Conservation (phyloP, 139 green algal species). For the Chlorella sp. region DNA sequence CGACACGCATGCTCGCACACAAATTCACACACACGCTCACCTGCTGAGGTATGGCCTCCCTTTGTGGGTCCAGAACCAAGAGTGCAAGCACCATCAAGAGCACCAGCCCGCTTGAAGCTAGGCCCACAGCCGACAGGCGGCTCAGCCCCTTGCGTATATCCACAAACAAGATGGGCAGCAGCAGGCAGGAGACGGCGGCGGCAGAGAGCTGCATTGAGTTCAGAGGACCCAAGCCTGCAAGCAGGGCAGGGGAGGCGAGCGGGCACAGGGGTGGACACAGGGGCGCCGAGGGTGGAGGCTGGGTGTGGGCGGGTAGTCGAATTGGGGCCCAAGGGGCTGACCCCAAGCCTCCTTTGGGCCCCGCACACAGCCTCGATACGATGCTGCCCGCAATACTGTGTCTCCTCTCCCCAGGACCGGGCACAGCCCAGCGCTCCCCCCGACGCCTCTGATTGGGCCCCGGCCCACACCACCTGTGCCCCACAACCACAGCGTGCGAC, state of each 20-base stretch:
- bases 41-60: constrained; percentile 35
- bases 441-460: no score
- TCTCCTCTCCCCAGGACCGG: no score
- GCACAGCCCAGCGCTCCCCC: background rate
- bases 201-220: constrained; percentile 26
- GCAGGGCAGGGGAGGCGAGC: no score
- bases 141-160: constrained; percentile 39
- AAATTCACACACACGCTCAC: no score
- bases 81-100: constrained; percentile 27
- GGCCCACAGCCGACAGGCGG: constrained; percentile 51
- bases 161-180: constrained; percentile 43
- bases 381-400: background rate
- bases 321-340: no score
- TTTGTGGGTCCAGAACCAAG: constrained; percentile 45
- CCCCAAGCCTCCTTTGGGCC: no score
- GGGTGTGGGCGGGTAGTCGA: no score
- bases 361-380: no score
- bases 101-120: constrained; percentile 39
- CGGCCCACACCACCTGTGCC: background rate
- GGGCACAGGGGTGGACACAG: no score
- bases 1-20: no score
- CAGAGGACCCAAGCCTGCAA: constrained; percentile 29
- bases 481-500: no score
- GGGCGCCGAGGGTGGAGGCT: no score
- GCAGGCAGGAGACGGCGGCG: constrained; percentile 2